Conservation (phyloP, 345 rosid genomes). For the Lumnitzera racemosa region DNA sequence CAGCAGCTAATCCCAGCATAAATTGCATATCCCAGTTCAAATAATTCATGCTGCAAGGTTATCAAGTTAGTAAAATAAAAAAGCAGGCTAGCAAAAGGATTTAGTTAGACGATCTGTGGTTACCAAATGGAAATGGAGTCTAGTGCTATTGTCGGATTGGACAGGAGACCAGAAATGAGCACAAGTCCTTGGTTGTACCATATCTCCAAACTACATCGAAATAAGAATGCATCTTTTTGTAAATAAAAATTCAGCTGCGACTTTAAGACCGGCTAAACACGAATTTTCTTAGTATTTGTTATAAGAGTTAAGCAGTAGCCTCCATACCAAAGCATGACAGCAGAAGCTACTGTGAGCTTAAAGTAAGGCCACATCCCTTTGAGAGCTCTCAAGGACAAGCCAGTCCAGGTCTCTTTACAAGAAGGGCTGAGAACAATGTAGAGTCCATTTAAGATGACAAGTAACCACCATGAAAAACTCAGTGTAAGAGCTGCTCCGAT, state of each 20-base stretch:
- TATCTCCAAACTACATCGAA: conserved; percentile 69
- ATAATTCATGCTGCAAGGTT: conserved; percentile 63
- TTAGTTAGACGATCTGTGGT: not conserved
- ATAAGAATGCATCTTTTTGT: not conserved
- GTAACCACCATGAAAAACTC: conserved; percentile 83
- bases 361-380: conserved; percentile 90
- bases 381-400: conserved; percentile 56
- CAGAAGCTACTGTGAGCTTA: conserved; percentile 81
- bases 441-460: conserved; percentile 34
- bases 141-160: conserved; percentile 62
- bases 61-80: not conserved
- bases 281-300: too few relatives aligned
- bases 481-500: conserved; percentile 66
- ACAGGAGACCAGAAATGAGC: conserved; percentile 72
- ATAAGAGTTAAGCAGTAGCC: too few relatives aligned
- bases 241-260: not conserved
- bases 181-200: conserved; percentile 97
- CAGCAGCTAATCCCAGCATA: conserved; percentile 84
- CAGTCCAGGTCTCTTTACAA: conserved; percentile 80
- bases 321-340: conserved; percentile 78
- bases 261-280: not conserved
- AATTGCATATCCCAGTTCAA: conserved; percentile 81
- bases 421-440: conserved; percentile 61
- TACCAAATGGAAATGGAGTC: conserved; percentile 92
- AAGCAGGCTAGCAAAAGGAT: not conserved